Evolutionary conservation across 495 filamentous ascomycete species (phyloP).

Genomic region (Neohortaea acidophila): DNA sequence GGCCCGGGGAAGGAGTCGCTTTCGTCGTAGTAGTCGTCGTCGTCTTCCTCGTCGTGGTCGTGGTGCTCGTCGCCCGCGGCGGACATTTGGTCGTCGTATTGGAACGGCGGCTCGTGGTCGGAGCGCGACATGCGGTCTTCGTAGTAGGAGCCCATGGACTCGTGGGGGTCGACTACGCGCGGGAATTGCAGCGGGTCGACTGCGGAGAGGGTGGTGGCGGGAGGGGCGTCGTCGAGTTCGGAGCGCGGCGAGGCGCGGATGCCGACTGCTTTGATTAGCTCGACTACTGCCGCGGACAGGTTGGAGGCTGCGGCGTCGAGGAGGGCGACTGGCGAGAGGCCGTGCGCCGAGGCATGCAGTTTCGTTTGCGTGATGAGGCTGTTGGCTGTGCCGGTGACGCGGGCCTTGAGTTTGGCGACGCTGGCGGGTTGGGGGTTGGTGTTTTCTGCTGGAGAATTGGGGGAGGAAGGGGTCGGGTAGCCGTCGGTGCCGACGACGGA

Average conservation of each 20-base stretch:
- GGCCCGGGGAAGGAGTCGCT: neutral
- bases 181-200: neutral
- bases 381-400: conserved; percentile 82
- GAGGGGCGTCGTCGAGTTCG: conserved; percentile 6
- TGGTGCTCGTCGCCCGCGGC: too few relatives aligned
- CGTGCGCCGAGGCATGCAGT: conserved; percentile 65
- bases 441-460: neutral
- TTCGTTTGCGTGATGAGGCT: conserved; percentile 88
- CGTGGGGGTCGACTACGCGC: conserved; percentile 1
- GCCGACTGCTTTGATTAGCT: conserved; percentile 68
- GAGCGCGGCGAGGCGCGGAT: conserved; percentile 52
- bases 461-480: conserved; percentile 17
- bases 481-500: conserved; percentile 34
- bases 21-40: neutral
- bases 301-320: conserved; percentile 94
- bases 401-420: conserved; percentile 52
- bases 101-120: neutral
- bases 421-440: conserved; percentile 33
- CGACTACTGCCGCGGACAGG: conserved; percentile 68
- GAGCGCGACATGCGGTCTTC: conserved; percentile 6
- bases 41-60: too few relatives aligned
- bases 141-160: conserved; percentile 12
- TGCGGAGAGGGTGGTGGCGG: neutral
- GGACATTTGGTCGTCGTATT: too few relatives aligned
- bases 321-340: conserved; percentile 85